phyloP scores from a whole-genome alignment of 2,329 filamentous ascomycete species.

The Blastomyces silverae region DNA sequence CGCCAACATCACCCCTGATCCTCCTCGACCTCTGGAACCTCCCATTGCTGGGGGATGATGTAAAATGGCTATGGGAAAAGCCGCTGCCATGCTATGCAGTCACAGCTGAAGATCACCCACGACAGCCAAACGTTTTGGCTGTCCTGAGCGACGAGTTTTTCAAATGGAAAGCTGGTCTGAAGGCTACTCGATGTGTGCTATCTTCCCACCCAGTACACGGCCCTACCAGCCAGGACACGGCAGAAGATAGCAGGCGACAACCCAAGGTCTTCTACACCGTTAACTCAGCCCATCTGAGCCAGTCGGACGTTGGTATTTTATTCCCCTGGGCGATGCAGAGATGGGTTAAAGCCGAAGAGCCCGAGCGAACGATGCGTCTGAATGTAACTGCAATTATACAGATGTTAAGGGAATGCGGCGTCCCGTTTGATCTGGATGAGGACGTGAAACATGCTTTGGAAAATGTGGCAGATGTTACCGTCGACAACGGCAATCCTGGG shows the following conservation, averaged over 20 bases:
- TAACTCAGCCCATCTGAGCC: constrained; percentile 70
- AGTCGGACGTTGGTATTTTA: constrained; percentile 75
- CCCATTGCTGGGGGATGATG: constrained; percentile 58
- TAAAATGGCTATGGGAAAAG: constrained; percentile 60
- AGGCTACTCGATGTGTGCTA: constrained; percentile 60
- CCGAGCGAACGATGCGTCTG: constrained; percentile 28
- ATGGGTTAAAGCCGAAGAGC: constrained; percentile 43
- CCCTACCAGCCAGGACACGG: not conserved
- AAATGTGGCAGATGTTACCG: not conserved
- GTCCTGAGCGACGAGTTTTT: constrained; percentile 71
- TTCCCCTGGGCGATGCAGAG: constrained; percentile 61
- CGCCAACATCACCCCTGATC: constrained; percentile 57
- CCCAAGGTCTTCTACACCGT: constrained; percentile 69
- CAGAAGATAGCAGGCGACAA: constrained; percentile 20
- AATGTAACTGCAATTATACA: constrained; percentile 31
- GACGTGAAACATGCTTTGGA: not conserved
- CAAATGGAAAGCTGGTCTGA: constrained; percentile 68
- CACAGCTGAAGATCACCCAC: constrained; percentile 39
- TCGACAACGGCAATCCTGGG: not conserved
- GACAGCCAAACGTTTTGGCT: constrained; percentile 55
- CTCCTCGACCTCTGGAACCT: constrained; percentile 78
- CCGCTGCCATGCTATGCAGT: constrained; percentile 61
- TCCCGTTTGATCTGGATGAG: constrained; percentile 13
- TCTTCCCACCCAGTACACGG: constrained; percentile 46
- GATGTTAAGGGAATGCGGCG: constrained; percentile 20